Evolutionary conservation across 2,329 filamentous ascomycete genomes (phyloP).

Genomic region (Aspergillus jensenii): DNA sequence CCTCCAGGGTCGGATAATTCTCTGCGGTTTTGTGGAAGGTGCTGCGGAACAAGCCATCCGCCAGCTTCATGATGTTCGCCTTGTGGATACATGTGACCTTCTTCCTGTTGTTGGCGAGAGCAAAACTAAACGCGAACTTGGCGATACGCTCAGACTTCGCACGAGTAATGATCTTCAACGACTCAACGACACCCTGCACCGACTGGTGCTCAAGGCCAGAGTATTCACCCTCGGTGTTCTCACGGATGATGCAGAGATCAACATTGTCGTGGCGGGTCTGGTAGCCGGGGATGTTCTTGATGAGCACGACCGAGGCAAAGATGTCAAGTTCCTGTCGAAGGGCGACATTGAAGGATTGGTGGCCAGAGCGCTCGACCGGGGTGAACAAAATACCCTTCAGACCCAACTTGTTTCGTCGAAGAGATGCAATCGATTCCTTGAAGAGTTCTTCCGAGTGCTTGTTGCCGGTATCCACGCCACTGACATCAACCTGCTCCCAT

Average conservation of each 20-base stretch:
- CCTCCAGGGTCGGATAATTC: slow-evolving; percentile 93
- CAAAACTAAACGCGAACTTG: slow-evolving; percentile 98
- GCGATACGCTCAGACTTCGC: slow-evolving; percentile 99
- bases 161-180: slow-evolving; percentile 99
- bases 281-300: slow-evolving; percentile 99
- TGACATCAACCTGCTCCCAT: slow-evolving; percentile 98
- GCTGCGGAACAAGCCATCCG: slow-evolving; percentile 96
- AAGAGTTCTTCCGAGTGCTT: slow-evolving; percentile 94
- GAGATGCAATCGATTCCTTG: slow-evolving; percentile 89
- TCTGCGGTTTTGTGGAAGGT: slow-evolving; percentile 92
- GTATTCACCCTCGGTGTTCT: slow-evolving; percentile 99
- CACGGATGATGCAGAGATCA: slow-evolving; percentile 98
- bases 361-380: slow-evolving; percentile 91
- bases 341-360: slow-evolving; percentile 99
- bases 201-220: slow-evolving; percentile 98
- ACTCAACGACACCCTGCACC: slow-evolving; percentile 93
- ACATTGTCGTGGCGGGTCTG: slow-evolving; percentile 95
- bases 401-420: slow-evolving; percentile 97
- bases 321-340: slow-evolving; percentile 99
- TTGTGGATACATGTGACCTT: slow-evolving; percentile 99
- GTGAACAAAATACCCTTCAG: slow-evolving; percentile 99
- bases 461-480: slow-evolving; percentile 79
- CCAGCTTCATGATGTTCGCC: slow-evolving; percentile 99
- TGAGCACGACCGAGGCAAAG: slow-evolving; percentile 94
- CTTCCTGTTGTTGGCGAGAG: slow-evolving; percentile 96